Evolutionary conservation across 768 basidiomycete genomes (phyloP).

Genomic region (Rhizopogon rudus): DNA sequence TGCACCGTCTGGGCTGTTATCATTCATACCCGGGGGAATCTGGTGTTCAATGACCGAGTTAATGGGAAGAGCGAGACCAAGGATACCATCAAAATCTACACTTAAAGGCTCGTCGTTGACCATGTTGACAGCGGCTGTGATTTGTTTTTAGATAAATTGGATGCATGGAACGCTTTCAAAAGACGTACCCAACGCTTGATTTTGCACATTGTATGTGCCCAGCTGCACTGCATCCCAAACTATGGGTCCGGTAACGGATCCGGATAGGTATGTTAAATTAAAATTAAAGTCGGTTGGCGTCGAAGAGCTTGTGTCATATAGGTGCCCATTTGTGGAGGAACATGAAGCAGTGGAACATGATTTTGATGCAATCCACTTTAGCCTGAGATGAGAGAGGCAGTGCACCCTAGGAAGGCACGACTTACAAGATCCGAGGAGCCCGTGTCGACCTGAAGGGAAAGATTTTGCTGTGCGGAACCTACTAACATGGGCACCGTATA

Average conservation of each 20-base stretch:
- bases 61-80: slow-evolving; percentile 70
- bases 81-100: slow-evolving; percentile 55
- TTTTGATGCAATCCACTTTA: slow-evolving; percentile 70
- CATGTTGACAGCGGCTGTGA: slow-evolving; percentile 50
- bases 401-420: slow-evolving; percentile 7
- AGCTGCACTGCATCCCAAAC: slow-evolving; percentile 64
- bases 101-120: slow-evolving; percentile 57
- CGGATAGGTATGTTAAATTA: slow-evolving; percentile 54
- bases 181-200: slow-evolving; percentile 62
- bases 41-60: slow-evolving; percentile 59
- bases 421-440: slow-evolving; percentile 78
- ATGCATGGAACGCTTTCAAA: neutral
- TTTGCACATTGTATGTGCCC: slow-evolving; percentile 57
- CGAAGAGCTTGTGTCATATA: slow-evolving; percentile 54
- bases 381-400: neutral
- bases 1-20: slow-evolving; percentile 58
- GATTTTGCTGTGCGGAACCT: slow-evolving; percentile 42
- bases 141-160: neutral
- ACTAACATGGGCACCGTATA: slow-evolving; percentile 61
- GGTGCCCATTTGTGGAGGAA: slow-evolving; percentile 35
- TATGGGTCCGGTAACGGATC: slow-evolving; percentile 55
- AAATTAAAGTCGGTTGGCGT: slow-evolving; percentile 39
- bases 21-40: slow-evolving; percentile 42
- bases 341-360: slow-evolving; percentile 57
- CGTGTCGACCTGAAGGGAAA: slow-evolving; percentile 72